phyloP scores from a whole-genome alignment of 345 rosid species.

The Laguncularia racemosa region DNA sequence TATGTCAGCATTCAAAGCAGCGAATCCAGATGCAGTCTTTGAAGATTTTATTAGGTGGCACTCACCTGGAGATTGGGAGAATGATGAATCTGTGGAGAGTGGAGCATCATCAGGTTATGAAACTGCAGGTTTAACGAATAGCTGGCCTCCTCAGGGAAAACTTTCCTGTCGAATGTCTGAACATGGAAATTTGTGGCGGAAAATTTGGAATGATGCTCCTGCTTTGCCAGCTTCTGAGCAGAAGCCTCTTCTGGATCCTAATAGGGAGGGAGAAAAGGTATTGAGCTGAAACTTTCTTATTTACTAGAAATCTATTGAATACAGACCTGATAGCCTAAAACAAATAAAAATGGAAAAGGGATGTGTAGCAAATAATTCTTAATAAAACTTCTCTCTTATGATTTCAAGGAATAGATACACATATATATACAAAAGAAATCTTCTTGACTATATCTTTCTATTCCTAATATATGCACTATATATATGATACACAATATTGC shows the following conservation, averaged over 20 bases:
- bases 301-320: neutral
- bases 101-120: constrained; percentile 30
- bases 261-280: constrained; percentile 91
- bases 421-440: too few species aligned
- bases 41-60: constrained; percentile 99
- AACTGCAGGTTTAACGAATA: constrained; percentile 25
- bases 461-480: too few species aligned
- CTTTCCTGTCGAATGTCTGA: constrained; percentile 94
- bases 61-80: constrained; percentile 96
- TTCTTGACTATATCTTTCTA: too few species aligned
- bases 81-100: constrained; percentile 25
- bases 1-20: constrained; percentile 99
- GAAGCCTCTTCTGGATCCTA: constrained; percentile 82
- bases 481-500: too few species aligned
- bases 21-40: constrained; percentile 86
- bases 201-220: constrained; percentile 84
- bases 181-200: constrained; percentile 78
- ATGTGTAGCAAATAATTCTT: too few species aligned
- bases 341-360: too few species aligned
- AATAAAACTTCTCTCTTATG: too few species aligned
- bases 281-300: neutral
- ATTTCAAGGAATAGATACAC: too few species aligned
- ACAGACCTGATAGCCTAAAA: too few species aligned
- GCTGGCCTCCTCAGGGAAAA: constrained; percentile 88
- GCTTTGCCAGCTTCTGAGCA: constrained; percentile 73